These are phyloP conservation scores for Monilinia laxa DNA, from an alignment of 2,329 filamentous ascomycete species.

Conservation along the genomic window DNA sequence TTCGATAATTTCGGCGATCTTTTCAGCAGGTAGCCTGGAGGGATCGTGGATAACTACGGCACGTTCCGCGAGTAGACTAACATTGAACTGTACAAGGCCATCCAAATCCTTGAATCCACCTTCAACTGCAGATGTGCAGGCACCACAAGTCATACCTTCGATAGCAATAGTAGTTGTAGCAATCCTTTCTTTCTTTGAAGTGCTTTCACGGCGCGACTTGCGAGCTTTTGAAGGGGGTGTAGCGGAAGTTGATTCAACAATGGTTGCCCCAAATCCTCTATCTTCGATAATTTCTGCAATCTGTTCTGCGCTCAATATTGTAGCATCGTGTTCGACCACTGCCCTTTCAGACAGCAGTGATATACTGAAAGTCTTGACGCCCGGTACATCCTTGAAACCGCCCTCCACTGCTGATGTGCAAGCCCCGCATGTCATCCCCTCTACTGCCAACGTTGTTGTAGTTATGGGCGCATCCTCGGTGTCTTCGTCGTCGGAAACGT, in stretches of 20 bases:
- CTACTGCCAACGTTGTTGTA: constrained; percentile 75
- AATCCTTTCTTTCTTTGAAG: constrained; percentile 41
- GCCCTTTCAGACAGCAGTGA: constrained; percentile 81
- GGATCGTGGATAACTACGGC: constrained; percentile 85
- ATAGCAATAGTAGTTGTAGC: constrained; percentile 83
- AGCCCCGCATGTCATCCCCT: constrained; percentile 89
- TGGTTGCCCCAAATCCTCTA: constrained; percentile 75
- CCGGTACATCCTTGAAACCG: constrained; percentile 71
- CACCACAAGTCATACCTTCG: constrained; percentile 96
- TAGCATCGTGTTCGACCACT: constrained; percentile 77
- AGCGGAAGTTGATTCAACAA: constrained; percentile 66
- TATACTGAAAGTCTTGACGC: constrained; percentile 75
- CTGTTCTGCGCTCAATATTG: constrained; percentile 50
- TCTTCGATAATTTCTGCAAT: constrained; percentile 62
- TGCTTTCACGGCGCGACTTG: constrained; percentile 37
- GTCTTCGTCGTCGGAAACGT: constrained; percentile 38
- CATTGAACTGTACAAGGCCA: constrained; percentile 86
- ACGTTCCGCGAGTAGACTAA: constrained; percentile 88
- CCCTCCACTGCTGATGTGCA: constrained; percentile 84
- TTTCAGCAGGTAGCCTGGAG: constrained; percentile 64
- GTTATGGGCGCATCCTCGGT: constrained; percentile 44
- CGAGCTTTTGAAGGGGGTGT: constrained; percentile 42
- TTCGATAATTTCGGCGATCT: constrained; percentile 81
- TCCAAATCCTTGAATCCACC: constrained; percentile 73
- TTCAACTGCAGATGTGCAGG: constrained; percentile 91